These are phyloP conservation scores for Angomonas deanei DNA, from an alignment of 208 protist species.

Conservation along the genomic window DNA sequence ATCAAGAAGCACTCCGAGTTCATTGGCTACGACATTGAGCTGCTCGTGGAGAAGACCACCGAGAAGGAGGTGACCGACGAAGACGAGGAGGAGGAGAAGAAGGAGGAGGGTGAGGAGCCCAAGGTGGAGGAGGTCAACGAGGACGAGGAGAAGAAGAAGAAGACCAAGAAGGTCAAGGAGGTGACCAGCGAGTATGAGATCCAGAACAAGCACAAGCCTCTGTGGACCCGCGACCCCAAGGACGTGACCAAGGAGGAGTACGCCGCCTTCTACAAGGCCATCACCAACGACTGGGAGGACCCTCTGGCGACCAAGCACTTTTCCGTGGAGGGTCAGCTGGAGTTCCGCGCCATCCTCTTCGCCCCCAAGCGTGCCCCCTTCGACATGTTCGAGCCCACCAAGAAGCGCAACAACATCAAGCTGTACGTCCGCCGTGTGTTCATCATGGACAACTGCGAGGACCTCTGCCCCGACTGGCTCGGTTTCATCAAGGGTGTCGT, in stretches of 20 bases:
- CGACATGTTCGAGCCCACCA: constrained; percentile 27
- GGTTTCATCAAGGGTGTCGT: constrained; percentile 97
- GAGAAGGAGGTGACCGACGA: constrained; percentile 95
- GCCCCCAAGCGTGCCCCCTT: constrained; percentile 93
- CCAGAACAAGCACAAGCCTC: constrained; percentile 86
- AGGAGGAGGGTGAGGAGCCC: constrained; percentile 26
- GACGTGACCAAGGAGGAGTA: constrained; percentile 99
- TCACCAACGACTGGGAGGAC: constrained; percentile 92
- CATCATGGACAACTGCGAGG: constrained; percentile 97
- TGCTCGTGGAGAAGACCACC: constrained; percentile 92
- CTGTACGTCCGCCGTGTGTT: constrained; percentile 98
- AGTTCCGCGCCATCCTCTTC: constrained; percentile 98
- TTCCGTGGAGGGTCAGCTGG: constrained; percentile 94
- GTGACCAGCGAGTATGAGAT: constrained; percentile 86
- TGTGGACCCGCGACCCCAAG: constrained; percentile 95
- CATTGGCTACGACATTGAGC: constrained; percentile 97
- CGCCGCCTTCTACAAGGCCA: constrained; percentile 97
- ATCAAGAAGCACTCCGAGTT: constrained; percentile 99
- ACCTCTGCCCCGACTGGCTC: constrained; percentile 94
- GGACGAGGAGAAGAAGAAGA: constrained; percentile 67
- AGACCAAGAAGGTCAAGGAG: constrained; percentile 30
- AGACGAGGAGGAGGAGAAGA: constrained; percentile 84
- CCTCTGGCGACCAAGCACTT: constrained; percentile 98
- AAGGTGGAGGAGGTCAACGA: too few species aligned
- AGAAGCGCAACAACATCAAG: constrained; percentile 81